Conservation (phyloP, 2,329 filamentous ascomycete genomes). For the Ceratocystis lukuohia region DNA sequence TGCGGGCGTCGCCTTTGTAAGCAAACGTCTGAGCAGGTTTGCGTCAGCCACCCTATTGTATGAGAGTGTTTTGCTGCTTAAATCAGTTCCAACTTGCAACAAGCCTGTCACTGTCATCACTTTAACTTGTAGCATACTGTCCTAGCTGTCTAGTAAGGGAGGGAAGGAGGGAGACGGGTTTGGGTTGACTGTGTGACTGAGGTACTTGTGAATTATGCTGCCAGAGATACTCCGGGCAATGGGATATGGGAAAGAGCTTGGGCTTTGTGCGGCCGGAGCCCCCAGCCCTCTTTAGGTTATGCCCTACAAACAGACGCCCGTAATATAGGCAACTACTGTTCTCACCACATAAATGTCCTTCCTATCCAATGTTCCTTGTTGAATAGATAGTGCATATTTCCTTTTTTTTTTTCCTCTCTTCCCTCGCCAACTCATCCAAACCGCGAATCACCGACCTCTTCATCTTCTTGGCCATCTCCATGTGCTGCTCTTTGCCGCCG, state of each 20-base stretch:
- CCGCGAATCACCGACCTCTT: not conserved
- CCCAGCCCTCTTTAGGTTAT: not conserved
- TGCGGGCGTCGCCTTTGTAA: not conserved
- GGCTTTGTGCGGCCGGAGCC: not conserved
- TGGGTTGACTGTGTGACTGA: too few relatives aligned
- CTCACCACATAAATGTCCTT: not conserved
- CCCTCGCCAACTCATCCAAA: not conserved
- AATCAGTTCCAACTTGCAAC: too few relatives aligned
- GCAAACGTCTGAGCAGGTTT: not conserved
- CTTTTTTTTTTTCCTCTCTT: not conserved
- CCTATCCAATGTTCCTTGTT: not conserved
- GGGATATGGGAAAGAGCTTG: too few relatives aligned
- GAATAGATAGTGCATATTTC: not conserved
- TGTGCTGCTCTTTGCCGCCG: not conserved
- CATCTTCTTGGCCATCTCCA: not conserved
- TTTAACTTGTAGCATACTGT: too few relatives aligned
- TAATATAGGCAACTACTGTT: not conserved
- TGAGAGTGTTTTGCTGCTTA: not conserved
- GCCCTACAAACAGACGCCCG: not conserved
- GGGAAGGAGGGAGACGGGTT: too few relatives aligned
- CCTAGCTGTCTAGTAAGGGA: too few relatives aligned
- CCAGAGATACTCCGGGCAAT: not conserved
- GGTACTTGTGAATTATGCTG: not conserved
- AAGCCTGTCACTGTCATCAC: too few relatives aligned
- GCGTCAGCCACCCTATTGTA: not conserved